A percentile compares a stretch with the other conserved stretches of the same genome.
Conservation (phyloP, 2,329 filamentous ascomycete genomes). For the Cordyceps sp. region DNA sequence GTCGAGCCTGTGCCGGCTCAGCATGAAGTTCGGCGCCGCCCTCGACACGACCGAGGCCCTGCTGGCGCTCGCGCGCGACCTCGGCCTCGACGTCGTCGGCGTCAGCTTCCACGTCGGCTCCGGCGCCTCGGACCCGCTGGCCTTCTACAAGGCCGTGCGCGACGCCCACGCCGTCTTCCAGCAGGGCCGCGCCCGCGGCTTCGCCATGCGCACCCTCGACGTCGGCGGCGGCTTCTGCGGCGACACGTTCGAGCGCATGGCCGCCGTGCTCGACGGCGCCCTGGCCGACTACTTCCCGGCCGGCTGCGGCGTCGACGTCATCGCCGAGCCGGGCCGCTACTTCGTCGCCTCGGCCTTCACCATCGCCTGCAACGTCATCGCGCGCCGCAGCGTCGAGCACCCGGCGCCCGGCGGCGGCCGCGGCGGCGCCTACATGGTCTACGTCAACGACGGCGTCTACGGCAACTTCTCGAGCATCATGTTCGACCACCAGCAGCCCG, state of each 20-base stretch:
- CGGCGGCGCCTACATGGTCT: conserved; percentile 89
- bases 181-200: conserved; percentile 61
- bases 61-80: conserved; percentile 60
- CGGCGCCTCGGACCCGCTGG: conserved; percentile 81
- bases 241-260: conserved; percentile 86
- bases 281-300: conserved; percentile 81
- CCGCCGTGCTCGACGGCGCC: conserved; percentile 59
- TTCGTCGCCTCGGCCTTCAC: conserved; percentile 91
- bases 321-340: conserved; percentile 92
- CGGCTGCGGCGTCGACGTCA: conserved; percentile 55
- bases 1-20: conserved; percentile 81
- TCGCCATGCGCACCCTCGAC: conserved; percentile 72
- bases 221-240: conserved; percentile 86
- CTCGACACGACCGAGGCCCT: conserved; percentile 67
- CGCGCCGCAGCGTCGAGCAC: conserved; percentile 76
- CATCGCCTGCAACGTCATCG: conserved; percentile 88
- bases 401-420: too few species aligned
- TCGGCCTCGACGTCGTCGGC: conserved; percentile 81
- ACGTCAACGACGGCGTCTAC: conserved; percentile 94
- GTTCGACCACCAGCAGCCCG: conserved; percentile 91
- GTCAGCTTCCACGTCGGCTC: conserved; percentile 98
- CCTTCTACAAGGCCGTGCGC: conserved; percentile 78
- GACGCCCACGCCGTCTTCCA: conserved; percentile 85
- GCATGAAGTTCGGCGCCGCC: conserved; percentile 91
- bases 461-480: conserved; percentile 99